These are phyloP conservation scores for Orbilia blumenaviensis DNA, from an alignment of 2,329 filamentous ascomycete genomes.

Conservation along the genomic window DNA sequence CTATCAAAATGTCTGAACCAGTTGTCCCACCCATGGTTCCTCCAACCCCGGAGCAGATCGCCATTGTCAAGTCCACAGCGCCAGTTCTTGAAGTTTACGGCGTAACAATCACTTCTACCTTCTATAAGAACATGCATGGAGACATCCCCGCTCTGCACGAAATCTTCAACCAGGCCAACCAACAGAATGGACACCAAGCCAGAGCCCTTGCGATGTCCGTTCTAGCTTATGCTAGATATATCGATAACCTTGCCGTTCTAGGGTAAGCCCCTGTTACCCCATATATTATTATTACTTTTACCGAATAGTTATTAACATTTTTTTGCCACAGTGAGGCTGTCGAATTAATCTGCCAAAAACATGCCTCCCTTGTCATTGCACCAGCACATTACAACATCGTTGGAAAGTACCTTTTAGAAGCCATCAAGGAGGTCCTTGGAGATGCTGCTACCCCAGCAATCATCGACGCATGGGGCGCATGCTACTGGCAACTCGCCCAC, in stretches of 20 bases:
- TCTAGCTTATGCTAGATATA: constrained; percentile 76
- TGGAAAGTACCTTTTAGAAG: constrained; percentile 72
- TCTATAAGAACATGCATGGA: constrained; percentile 75
- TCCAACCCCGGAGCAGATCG: constrained; percentile 72
- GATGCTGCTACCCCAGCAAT: constrained; percentile 73
- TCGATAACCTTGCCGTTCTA: constrained; percentile 60
- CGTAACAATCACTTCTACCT: constrained; percentile 73
- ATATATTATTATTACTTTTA: not conserved
- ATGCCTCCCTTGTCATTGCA: constrained; percentile 74
- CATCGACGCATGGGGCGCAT: constrained; percentile 75
- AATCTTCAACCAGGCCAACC: constrained; percentile 76
- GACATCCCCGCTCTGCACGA: constrained; percentile 73
- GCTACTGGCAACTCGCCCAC: constrained; percentile 75
- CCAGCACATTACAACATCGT: constrained; percentile 77
- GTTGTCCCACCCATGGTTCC: constrained; percentile 31
- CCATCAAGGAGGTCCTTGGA: constrained; percentile 74
- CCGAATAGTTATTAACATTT: not conserved
- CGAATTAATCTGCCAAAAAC: constrained; percentile 79
- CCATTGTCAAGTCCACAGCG: constrained; percentile 79
- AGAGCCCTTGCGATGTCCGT: constrained; percentile 75
- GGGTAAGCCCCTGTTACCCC: constrained; percentile 3
- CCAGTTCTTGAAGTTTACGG: constrained; percentile 76
- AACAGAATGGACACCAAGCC: constrained; percentile 73
- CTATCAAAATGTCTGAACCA: constrained; percentile 12
- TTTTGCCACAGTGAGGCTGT: constrained; percentile 62